Evolutionary conservation across 306 rosid genomes (phyloP), one percentile per base, ranked within the genome.

Genomic region (Albizia julibrissin): DNA sequence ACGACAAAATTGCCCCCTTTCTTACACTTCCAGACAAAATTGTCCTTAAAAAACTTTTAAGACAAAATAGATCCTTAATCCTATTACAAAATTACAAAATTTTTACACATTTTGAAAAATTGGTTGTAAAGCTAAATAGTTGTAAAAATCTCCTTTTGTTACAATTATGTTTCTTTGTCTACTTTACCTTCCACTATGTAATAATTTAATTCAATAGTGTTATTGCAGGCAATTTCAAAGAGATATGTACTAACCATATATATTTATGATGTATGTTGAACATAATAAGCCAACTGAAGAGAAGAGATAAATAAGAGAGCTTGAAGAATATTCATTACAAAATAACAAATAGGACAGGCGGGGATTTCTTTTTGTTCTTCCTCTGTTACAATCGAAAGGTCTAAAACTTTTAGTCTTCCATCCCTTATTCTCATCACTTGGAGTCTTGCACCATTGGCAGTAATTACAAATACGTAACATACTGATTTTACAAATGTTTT

Each of bases 31-130:
- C 0, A 0, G 5, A 3, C 0, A 33, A 33, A 33, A 33, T 33
- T 33, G 0, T 6, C 0, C 6, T 0, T 3, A 0, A 4, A 33
- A 33, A 33, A 33, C 37, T 33, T 33, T 0, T 0, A 0, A 33
- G 5, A 33, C 37, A 33, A 33, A 33, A 33, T 33, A 33, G 37
- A 33, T 6, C 6, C 37, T 33, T 33, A 33, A 4, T 0, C 37
- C 4, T 29, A 29, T 29, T 29, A 39, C 43, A 39, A 5, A 39
- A 6, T 8, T 42, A 9, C 11, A 42, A 8, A 9, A 44, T 10
- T 44, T 44, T 44, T 11, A 0, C 15, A 44, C 49, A 44, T 44
- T 44, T 44, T 1, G 37, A 33, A 33, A 33, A 33, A 0, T 33
- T 33, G 37, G 44, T 42, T 42, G 11, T 8, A 42, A 8, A 42